These are phyloP conservation scores for Hemisphaericaspora xylofermentans DNA, from an alignment of 1,139 yeast genomes.

Conservation along the genomic window DNA sequence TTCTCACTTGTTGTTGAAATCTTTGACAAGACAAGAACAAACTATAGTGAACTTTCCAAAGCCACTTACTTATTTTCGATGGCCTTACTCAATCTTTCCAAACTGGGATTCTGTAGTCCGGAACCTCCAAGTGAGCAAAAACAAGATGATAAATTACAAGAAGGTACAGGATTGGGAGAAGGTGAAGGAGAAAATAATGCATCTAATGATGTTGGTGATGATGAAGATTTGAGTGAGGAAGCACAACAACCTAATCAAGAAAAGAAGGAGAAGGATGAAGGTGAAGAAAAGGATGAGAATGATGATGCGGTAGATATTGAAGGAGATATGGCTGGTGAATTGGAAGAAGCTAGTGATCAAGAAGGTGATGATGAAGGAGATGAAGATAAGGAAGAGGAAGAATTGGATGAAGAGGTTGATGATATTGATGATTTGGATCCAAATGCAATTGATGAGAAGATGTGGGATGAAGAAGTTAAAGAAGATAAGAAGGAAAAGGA, in stretches of 20 bases:
- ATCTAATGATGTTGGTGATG: constrained; percentile 86
- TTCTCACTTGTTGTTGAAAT: constrained; percentile 41
- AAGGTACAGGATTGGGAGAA: constrained; percentile 97
- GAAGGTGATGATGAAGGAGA: constrained; percentile 60
- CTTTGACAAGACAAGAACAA: constrained; percentile 39
- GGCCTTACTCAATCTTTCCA: constrained; percentile 59
- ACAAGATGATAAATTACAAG: constrained; percentile 62
- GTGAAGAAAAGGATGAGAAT: constrained; percentile 53
- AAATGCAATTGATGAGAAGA: constrained; percentile 92
- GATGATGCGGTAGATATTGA: constrained; percentile 91
- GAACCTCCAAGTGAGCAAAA: constrained; percentile 71
- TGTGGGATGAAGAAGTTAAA: constrained; percentile 95
- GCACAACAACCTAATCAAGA: constrained; percentile 86
- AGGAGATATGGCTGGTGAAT: constrained; percentile 94
- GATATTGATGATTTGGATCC: constrained; percentile 90
- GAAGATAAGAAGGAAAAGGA: constrained; percentile 74
- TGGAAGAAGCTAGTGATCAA: constrained; percentile 77
- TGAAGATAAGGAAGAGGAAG: constrained; percentile 52
- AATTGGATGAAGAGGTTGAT: constrained; percentile 86
- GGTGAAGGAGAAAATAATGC: constrained; percentile 83
- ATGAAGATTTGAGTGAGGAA: constrained; percentile 85
- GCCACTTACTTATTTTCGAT: constrained; percentile 62
- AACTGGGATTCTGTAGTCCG: constrained; percentile 94
- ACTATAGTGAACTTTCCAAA: constrained; percentile 54
- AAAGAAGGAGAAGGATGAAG: constrained; percentile 61